phyloP scores from a whole-genome alignment of 1,284 basidiomycete genomes.

The Irpex sp. region DNA sequence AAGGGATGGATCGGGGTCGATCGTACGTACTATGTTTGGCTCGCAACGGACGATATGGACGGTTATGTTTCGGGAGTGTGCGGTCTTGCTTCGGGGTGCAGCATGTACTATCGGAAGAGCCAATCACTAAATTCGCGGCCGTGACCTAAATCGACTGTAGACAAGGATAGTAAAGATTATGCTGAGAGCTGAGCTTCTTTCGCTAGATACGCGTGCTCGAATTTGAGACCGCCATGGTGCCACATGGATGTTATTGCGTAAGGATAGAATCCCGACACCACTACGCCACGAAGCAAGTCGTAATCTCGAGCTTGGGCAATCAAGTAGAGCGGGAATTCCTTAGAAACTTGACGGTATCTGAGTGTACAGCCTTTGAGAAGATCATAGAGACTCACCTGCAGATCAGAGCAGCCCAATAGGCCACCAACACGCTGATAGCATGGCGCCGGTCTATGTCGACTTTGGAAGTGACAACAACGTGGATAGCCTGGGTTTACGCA shows the following conservation, averaged over 20 bases:
- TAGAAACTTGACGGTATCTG: not conserved
- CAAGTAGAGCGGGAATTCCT: not conserved
- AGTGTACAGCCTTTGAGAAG: not conserved
- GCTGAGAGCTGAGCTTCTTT: not conserved
- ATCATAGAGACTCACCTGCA: not conserved
- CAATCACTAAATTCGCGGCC: not conserved
- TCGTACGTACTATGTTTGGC: not conserved
- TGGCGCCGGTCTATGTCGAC: too few relatives aligned
- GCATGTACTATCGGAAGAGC: not conserved
- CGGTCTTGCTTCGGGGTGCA: conserved; percentile 25
- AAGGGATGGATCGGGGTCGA: not conserved
- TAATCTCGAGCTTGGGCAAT: not conserved
- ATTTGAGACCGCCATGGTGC: too few relatives aligned
- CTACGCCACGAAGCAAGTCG: not conserved
- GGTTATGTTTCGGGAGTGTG: conserved; percentile 25
- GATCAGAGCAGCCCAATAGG: not conserved
- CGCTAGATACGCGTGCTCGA: not conserved
- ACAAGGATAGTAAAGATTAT: not conserved
- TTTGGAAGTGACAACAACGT: not conserved
- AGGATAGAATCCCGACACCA: not conserved
- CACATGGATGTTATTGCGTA: not conserved
- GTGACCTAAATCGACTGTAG: not conserved
- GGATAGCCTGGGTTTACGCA: not conserved
- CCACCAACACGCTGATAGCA: too few relatives aligned
- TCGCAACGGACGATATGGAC: conserved; percentile 1